Evolutionary conservation across 768 basidiomycete species (phyloP).

Genomic region (Gloeophyllum trabeum): DNA sequence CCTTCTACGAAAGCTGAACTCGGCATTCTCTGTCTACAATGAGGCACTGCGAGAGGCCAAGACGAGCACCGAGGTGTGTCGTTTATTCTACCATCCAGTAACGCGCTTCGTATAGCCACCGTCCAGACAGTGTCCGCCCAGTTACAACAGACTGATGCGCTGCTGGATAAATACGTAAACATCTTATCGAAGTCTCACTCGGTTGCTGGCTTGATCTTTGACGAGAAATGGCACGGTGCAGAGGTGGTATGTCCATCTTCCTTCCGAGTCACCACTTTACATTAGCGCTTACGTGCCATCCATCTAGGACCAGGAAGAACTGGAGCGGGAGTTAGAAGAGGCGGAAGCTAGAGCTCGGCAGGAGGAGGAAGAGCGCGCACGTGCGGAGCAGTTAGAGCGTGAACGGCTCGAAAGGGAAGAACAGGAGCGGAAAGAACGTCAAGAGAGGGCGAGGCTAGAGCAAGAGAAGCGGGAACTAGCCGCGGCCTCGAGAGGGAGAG

Average conservation of each 20-base stretch:
- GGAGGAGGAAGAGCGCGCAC: conserved; percentile 22
- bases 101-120: conserved; percentile 1
- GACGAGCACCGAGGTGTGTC: conserved; percentile 43
- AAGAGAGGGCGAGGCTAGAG: conserved; percentile 28
- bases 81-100: neutral
- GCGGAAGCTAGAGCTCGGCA: conserved; percentile 25
- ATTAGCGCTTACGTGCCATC: neutral
- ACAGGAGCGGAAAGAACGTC: conserved; percentile 28
- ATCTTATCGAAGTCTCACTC: conserved; percentile 64
- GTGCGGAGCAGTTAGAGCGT: conserved; percentile 22
- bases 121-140: conserved; percentile 53
- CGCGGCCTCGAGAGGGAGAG: conserved; percentile 31
- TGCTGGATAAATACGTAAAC: conserved; percentile 65
- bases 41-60: conserved; percentile 54
- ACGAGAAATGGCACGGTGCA: conserved; percentile 68
- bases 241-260: conserved; percentile 40
- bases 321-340: conserved; percentile 33
- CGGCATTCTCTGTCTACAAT: conserved; percentile 55
- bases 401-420: conserved; percentile 43
- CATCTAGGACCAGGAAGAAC: conserved; percentile 44
- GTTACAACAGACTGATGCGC: conserved; percentile 57
- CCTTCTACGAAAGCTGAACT: conserved; percentile 62
- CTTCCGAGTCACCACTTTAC: no score
- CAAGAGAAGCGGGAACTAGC: conserved; percentile 27
- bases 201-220: conserved; percentile 56